phyloP scores from a whole-genome alignment of 2,329 filamentous ascomycete species.

The Aspergillus alliaceus region DNA sequence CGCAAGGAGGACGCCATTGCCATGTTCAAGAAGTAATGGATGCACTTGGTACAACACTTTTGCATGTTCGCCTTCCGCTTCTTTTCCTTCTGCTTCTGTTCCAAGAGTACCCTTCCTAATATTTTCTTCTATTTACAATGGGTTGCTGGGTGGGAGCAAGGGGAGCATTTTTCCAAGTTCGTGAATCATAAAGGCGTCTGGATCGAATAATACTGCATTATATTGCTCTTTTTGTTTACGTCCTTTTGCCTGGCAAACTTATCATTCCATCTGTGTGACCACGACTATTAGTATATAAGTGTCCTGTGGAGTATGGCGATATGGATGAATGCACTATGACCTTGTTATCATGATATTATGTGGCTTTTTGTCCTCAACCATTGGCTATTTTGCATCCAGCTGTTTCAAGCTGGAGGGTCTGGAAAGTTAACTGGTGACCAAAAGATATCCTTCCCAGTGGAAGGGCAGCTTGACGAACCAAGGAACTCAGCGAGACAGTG shows the following conservation, averaged over 20 bases:
- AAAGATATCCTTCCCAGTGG: not conserved
- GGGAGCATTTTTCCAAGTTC: not conserved
- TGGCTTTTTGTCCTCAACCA: not conserved
- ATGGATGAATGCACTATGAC: not conserved
- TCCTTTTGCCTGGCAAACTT: not conserved
- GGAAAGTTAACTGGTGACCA: not conserved
- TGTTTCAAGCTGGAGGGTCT: not conserved
- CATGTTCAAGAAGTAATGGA: slow-evolving; percentile 42
- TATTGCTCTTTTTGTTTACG: not conserved
- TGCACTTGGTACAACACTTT: not conserved
- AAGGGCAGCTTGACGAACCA: not conserved
- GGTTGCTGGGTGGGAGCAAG: not conserved
- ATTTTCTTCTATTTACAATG: slow-evolving; percentile 1
- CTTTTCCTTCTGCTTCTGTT: slow-evolving; percentile 8
- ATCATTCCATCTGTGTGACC: not conserved
- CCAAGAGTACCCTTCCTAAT: not conserved
- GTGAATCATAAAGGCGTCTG: not conserved
- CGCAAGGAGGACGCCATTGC: slow-evolving; percentile 45
- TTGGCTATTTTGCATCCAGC: not conserved
- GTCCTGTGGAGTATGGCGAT: not conserved
- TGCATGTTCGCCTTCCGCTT: slow-evolving; percentile 3
- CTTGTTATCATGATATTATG: not conserved
- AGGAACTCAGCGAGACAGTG: not conserved
- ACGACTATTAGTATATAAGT: not conserved
- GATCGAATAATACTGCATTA: not conserved